Base-by-base conservation (phyloP, 768 basidiomycete species). In the Gelatoporia subvermispora region DNA sequence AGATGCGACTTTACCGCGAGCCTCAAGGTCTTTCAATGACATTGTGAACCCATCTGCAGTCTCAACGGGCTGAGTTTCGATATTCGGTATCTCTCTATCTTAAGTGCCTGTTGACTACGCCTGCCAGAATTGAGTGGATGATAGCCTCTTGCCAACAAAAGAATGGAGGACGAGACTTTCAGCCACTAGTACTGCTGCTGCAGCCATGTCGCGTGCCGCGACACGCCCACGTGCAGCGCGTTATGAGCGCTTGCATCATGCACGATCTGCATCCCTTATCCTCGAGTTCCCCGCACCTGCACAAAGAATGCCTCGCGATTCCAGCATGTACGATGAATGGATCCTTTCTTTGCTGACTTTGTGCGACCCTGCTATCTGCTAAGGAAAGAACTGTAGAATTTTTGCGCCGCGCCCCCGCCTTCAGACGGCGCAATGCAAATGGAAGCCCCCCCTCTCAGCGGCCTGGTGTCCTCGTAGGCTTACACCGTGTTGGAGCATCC, bases 161-260 rank as follows among this genome's bases (percentile, higher is more conserved):
- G n/a, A n/a, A n/a, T n/a, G n/a, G n/a, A n/a, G n/a, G n/a, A n/a
- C n/a, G n/a, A n/a, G n/a, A n/a, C n/a, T n/a, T n/a, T n/a, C n/a
- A n/a, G n/a, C n/a, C n/a, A n/a, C n/a, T n/a, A n/a, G n/a, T n/a
- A n/a, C n/a, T n/a, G n/a, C n/a, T n/a, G n/a, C n/a, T n/a, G n/a
- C n/a, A n/a, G n/a, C 55, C 60, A 49, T 59, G 60, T 52, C 54
- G 51, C 53, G 51, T 52, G 56, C 47, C 52, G 50, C 56, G 54
- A 48, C 55, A 40, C 36, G 49, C 28, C 28, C 49, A 56, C 60
- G 53, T 61, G 60, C 53, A 45, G 43, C 49, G 47, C 52, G 39
- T 57, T 53, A 60, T 60, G 59, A 53, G 59, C 59, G 59, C 38
- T 53, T 45, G n/a, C n/a, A n/a, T n/a, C n/a, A n/a, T n/a, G n/a